Evolutionary conservation across 495 filamentous ascomycete species (phyloP).

Genomic region (Gamarada debralockiae): DNA sequence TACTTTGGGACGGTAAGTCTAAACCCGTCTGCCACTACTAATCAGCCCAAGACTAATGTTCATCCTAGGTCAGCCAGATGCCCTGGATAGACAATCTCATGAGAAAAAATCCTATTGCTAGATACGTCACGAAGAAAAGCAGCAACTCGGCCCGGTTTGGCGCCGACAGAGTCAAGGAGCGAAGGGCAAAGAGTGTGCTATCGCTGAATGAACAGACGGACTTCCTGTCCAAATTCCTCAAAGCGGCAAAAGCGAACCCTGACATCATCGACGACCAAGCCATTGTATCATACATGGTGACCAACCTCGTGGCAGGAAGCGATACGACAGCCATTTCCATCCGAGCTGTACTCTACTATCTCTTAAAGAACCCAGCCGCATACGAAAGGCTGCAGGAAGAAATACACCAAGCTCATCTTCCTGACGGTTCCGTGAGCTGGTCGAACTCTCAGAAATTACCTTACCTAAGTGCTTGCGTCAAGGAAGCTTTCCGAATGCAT

Average conservation of each 20-base stretch:
- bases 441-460: constrained; percentile 24
- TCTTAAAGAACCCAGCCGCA: constrained; percentile 40
- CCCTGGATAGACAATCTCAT: constrained; percentile 43
- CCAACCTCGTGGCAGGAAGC: constrained; percentile 44
- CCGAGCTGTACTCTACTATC: constrained; percentile 44
- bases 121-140: background rate
- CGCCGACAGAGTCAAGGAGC: background rate
- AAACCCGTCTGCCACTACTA: too few species aligned
- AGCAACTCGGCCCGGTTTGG: background rate
- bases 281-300: constrained; percentile 25
- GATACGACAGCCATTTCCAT: constrained; percentile 54
- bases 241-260: constrained; percentile 22
- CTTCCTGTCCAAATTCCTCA: constrained; percentile 28
- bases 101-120: constrained; percentile 39
- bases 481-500: constrained; percentile 66
- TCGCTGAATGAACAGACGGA: too few species aligned
- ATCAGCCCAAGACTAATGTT: too few species aligned
- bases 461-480: constrained; percentile 66
- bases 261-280: constrained; percentile 22
- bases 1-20: too few species aligned
- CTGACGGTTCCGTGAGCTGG: constrained; percentile 24
- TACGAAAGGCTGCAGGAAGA: constrained; percentile 13
- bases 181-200: background rate
- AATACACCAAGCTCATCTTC: constrained; percentile 3
- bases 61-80: constrained; percentile 34